Evolutionary conservation across 805 yeast genomes (phyloP).

Genomic region (Starmera quercuum): DNA sequence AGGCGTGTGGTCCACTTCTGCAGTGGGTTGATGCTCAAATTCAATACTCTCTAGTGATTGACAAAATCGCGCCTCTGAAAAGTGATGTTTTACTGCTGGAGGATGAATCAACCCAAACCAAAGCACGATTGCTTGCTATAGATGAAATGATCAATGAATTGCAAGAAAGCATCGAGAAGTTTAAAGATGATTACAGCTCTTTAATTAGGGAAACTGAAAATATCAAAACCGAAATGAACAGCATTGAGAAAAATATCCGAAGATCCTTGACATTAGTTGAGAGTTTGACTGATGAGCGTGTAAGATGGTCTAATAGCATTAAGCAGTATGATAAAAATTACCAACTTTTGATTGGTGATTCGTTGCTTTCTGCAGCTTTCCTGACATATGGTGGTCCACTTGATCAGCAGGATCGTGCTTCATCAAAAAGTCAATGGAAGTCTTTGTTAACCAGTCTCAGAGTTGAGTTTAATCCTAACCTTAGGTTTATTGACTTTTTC

Average conservation of each 20-base stretch:
- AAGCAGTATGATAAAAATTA: conserved; percentile 39
- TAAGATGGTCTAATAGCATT: conserved; percentile 67
- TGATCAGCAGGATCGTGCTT: conserved; percentile 40
- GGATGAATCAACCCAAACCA: conserved; percentile 48
- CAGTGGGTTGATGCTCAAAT: conserved; percentile 90
- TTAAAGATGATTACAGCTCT: conserved; percentile 60
- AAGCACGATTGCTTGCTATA: conserved; percentile 65
- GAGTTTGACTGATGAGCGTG: conserved; percentile 56
- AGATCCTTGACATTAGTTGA: conserved; percentile 59
- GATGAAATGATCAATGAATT: conserved; percentile 76
- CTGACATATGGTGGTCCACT: conserved; percentile 51
- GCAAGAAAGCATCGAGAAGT: conserved; percentile 57
- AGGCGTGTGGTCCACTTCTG: conserved; percentile 88
- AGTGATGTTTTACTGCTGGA: conserved; percentile 59
- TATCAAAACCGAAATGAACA: conserved; percentile 62
- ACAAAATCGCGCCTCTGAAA: conserved; percentile 65
- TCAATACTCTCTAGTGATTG: conserved; percentile 63
- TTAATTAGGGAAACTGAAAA: conserved; percentile 74
- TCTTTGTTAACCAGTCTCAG: conserved; percentile 24
- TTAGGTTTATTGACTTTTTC: conserved; percentile 29
- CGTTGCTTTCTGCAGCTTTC: conserved; percentile 56
- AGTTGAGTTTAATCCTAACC: conserved; percentile 31
- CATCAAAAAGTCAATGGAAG: conserved; percentile 29
- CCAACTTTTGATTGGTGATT: conserved; percentile 51
- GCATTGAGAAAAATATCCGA: conserved; percentile 50